These are phyloP conservation scores for Artemisia annua DNA, from an alignment of 129 eudicot species.

Conservation along the genomic window DNA sequence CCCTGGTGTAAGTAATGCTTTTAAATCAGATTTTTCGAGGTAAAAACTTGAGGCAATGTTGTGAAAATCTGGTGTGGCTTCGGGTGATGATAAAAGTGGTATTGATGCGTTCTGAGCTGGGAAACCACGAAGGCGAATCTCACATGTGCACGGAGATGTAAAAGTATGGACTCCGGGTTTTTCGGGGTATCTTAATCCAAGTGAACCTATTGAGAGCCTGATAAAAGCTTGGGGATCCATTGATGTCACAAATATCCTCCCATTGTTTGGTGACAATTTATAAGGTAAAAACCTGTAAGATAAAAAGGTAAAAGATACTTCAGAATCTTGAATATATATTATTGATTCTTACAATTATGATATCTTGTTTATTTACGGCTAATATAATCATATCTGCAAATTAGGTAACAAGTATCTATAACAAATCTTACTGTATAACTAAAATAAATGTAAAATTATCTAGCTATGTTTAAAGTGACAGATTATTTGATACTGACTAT, in stretches of 20 bases:
- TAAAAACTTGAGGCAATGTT: conserved; percentile 77
- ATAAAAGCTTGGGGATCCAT: conserved; percentile 96
- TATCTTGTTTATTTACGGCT: not conserved
- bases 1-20: conserved; percentile 67
- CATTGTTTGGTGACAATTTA: conserved; percentile 36
- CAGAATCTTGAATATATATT: not conserved
- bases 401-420: too few species aligned
- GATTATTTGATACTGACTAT: too few species aligned
- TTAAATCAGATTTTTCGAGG: conserved; percentile 77
- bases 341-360: not conserved
- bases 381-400: too few species aligned
- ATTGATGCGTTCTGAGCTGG: conserved; percentile 75
- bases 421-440: too few species aligned
- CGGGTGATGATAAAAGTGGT: conserved; percentile 74
- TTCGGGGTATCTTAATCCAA: conserved; percentile 63
- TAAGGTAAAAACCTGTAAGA: conserved; percentile 31
- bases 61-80: conserved; percentile 59
- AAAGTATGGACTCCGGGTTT: conserved; percentile 50
- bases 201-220: conserved; percentile 66
- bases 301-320: conserved; percentile 9
- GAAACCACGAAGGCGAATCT: conserved; percentile 85
- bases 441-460: too few species aligned
- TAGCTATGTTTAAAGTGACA: too few species aligned
- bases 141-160: conserved; percentile 68
- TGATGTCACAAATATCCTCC: conserved; percentile 46